These are phyloP conservation scores for Ustilago bromivora DNA, from an alignment of 1,284 basidiomycete species.

Conservation along the genomic window DNA sequence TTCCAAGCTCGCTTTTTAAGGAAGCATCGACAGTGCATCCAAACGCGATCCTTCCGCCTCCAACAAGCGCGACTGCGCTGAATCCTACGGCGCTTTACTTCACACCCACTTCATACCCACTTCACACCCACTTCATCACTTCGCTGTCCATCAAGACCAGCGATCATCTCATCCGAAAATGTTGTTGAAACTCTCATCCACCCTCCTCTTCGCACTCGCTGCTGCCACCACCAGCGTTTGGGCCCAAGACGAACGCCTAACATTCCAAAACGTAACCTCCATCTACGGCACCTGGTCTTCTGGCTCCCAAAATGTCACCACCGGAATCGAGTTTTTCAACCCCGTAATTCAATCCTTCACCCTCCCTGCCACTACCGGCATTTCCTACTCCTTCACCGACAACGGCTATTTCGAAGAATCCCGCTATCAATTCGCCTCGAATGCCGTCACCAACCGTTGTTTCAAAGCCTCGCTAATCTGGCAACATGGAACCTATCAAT, in stretches of 20 bases:
- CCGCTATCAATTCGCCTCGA: slow-evolving; percentile 56
- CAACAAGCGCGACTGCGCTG: no score
- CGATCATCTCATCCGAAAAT: background rate
- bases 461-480: slow-evolving; percentile 66
- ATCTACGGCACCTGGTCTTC: slow-evolving; percentile 64
- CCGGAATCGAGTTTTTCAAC: slow-evolving; percentile 67
- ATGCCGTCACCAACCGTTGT: slow-evolving; percentile 58
- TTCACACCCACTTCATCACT: background rate
- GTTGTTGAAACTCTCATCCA: background rate
- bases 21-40: no score
- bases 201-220: background rate
- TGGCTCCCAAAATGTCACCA: slow-evolving; percentile 62
- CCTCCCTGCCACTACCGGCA: slow-evolving; percentile 56
- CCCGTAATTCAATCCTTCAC: slow-evolving; percentile 63
- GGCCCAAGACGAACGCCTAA: slow-evolving; percentile 20
- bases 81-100: no score
- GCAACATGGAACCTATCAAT: slow-evolving; percentile 66
- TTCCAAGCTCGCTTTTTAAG: no score
- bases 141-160: background rate
- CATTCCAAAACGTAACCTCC: slow-evolving; percentile 44
- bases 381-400: slow-evolving; percentile 66
- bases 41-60: no score
- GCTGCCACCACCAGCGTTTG: slow-evolving; percentile 4
- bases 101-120: no score
- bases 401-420: slow-evolving; percentile 65